Evolutionary conservation across 176 grass and related monocot genomes (phyloP), one percentile per base, ranked within the genome.

Genomic region (Melocanna baccifera): DNA sequence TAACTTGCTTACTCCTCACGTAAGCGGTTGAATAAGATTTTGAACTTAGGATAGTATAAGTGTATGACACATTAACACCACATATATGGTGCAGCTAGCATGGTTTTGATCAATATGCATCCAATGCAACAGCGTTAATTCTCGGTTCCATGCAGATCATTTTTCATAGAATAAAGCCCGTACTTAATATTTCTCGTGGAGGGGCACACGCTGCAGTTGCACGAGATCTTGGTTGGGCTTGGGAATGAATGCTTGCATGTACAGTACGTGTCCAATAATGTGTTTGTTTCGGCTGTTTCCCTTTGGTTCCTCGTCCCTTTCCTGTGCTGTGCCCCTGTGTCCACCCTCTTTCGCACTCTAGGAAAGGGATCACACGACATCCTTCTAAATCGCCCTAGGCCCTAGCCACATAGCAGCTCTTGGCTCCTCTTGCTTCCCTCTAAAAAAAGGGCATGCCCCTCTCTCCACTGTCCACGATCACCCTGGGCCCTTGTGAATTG

Each of bases 401-500:
- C 83, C 88, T 55, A 71, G 71, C 4, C 47, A 71, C 57, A 87
- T 91, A 87, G 77, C 76, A 76, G 13, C 58, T 77, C 57, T 87
- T 69, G 69, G 57, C 88, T 89, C 80, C 62, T 66, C 30, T 50
- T 70, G 63, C 77, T 30, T 51, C 67, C 62, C 25, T 88, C 89
- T 89, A 89, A 85, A 85, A 73, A 92, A 91, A 82, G 62, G 86
- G 87, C 63, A 85, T 71, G 70, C 50, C 76, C 32, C n/a, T n/a
- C 72, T 86, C 47, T 77, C 65, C 85, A 55, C 85, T 79, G 73
- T 87, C 80, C 86, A 74, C 84, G 89, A 87, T 89, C 84, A 64
- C 85, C 66, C 62, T 79, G 79, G 83, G 42, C 82, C 87, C 83
- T 67, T 88, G 83, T 89, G 86, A 84, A 87, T 90, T 92, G 85